phyloP scores from a whole-genome alignment of 768 basidiomycete species.

The Amanita muscaria region DNA sequence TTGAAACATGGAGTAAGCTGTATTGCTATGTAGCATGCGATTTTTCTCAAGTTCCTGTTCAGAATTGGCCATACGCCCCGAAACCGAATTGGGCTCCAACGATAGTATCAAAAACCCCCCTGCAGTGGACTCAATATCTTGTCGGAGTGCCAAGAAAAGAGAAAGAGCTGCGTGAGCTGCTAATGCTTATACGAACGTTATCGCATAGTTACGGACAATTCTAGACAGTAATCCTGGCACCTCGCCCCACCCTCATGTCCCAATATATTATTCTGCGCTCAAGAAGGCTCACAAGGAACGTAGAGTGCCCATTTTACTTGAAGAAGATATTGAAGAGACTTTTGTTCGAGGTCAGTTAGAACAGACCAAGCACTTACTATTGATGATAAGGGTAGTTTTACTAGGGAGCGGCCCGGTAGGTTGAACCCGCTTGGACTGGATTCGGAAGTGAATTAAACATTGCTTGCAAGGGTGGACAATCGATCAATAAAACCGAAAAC shows the following conservation, averaged over 20 bases:
- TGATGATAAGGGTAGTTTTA: neutral
- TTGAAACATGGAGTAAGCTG: constrained; percentile 52
- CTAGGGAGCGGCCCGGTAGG: constrained; percentile 75
- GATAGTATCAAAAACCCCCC: constrained; percentile 60
- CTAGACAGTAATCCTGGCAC: constrained; percentile 11
- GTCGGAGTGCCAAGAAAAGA: constrained; percentile 27
- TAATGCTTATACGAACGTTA: constrained; percentile 25
- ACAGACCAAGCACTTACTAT: neutral
- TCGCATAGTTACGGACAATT: neutral
- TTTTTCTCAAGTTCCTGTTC: constrained; percentile 3
- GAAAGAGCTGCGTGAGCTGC: constrained; percentile 20
- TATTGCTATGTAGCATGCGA: neutral
- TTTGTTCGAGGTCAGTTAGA: constrained; percentile 69
- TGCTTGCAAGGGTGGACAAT: constrained; percentile 77
- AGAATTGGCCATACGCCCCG: constrained; percentile 67
- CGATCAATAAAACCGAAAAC: constrained; percentile 90
- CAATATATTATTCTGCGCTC: constrained; percentile 56
- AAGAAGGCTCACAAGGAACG: constrained; percentile 63
- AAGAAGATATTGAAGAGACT: constrained; percentile 77
- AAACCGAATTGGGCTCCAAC: constrained; percentile 87
- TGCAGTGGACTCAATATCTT: constrained; percentile 30
- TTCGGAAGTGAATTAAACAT: constrained; percentile 1
- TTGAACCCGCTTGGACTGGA: constrained; percentile 7
- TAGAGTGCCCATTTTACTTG: constrained; percentile 54
- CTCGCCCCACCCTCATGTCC: constrained; percentile 17